Percentiles rank a stretch among this genome's conserved stretches.
These are phyloP conservation scores for Xylaria sp. DNA, from an alignment of 2,329 filamentous ascomycete species.

Conservation along the genomic window DNA sequence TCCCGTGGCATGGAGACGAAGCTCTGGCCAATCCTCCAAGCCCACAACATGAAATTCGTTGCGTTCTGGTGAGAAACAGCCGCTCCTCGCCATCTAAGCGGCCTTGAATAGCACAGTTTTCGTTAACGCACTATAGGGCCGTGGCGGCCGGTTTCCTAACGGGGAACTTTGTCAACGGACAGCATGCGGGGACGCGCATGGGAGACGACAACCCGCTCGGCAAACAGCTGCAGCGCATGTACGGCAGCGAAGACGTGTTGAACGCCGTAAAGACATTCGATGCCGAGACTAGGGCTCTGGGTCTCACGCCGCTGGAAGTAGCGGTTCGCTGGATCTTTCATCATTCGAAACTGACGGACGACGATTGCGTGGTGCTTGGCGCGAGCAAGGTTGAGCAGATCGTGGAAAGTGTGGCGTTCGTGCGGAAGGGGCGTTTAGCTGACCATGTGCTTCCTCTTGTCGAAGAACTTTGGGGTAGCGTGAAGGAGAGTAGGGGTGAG, in stretches of 20 bases:
- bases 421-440: slow-evolving; percentile 50
- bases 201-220: slow-evolving; percentile 1
- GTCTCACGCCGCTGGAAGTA: neutral
- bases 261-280: slow-evolving; percentile 43
- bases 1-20: slow-evolving; percentile 52
- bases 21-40: slow-evolving; percentile 52
- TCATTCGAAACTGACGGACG: slow-evolving; percentile 47
- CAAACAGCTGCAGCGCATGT: neutral
- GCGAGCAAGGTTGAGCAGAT: slow-evolving; percentile 51
- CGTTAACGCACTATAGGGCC: neutral
- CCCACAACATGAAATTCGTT: slow-evolving; percentile 43
- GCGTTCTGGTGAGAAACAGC: slow-evolving; percentile 36
- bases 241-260: neutral
- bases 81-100: neutral
- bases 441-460: slow-evolving; percentile 38
- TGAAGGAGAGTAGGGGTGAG: slow-evolving; percentile 37
- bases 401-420: slow-evolving; percentile 46
- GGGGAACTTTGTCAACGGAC: neutral
- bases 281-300: slow-evolving; percentile 43
- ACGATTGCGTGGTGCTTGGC: slow-evolving; percentile 51
- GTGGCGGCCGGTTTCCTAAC: neutral
- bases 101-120: neutral
- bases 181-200: neutral
- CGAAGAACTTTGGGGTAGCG: slow-evolving; percentile 43
- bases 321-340: slow-evolving; percentile 34